Evolutionary conservation across 352 stramenopile genomes (phyloP).

Genomic region (Blastocystis sp.): DNA sequence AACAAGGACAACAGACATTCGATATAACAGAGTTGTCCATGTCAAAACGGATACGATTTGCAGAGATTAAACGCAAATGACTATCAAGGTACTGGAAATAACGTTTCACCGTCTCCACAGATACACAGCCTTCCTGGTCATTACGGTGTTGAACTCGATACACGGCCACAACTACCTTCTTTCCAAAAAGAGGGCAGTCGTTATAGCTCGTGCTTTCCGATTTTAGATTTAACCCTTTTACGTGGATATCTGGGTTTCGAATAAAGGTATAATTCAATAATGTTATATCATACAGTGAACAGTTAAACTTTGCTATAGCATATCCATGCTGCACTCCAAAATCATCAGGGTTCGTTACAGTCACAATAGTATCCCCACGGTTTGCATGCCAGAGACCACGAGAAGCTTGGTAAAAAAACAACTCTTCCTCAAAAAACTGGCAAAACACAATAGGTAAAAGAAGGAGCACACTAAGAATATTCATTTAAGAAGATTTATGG

Average conservation of each 20-base stretch:
- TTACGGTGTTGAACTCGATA: constrained; percentile 48
- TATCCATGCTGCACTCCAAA: constrained; percentile 9
- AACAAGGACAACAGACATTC: constrained; percentile 41
- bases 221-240: not conserved
- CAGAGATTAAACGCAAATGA: constrained; percentile 23
- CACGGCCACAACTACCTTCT: constrained; percentile 44
- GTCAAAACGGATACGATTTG: constrained; percentile 5
- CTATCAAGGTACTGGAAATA: constrained; percentile 49
- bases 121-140: constrained; percentile 7
- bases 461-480: not conserved
- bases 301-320: not conserved
- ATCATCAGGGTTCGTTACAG: not conserved
- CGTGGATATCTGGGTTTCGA: not conserved
- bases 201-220: not conserved
- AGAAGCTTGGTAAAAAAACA: constrained; percentile 51
- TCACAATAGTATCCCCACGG: not conserved
- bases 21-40: constrained; percentile 44
- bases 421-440: not conserved
- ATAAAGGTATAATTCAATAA: constrained; percentile 17
- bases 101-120: not conserved
- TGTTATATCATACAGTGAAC: not conserved
- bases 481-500: not conserved
- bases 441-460: not conserved
- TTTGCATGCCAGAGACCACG: constrained; percentile 5
- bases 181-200: constrained; percentile 48